Conservation (phyloP, 495 filamentous ascomycete genomes). For the Podospora pseudocomata region DNA sequence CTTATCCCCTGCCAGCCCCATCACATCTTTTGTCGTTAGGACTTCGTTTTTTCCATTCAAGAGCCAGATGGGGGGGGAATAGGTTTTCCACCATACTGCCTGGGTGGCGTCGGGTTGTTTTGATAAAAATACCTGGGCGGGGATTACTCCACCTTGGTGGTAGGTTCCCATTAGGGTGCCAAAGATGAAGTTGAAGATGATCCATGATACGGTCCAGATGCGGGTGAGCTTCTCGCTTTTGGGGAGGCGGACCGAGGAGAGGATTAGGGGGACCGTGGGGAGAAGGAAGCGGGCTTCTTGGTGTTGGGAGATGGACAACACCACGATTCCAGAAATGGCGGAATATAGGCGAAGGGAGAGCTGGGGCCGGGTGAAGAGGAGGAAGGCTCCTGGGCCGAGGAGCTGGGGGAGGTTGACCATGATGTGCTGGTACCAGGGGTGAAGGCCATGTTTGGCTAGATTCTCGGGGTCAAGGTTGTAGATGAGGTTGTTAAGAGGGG, state of each 20-base stretch:
- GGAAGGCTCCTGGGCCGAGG: slow-evolving; percentile 77
- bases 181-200: slow-evolving; percentile 74
- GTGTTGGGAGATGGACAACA: slow-evolving; percentile 83
- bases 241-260: slow-evolving; percentile 75
- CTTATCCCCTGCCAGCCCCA: slow-evolving; percentile 64
- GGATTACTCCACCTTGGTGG: slow-evolving; percentile 90
- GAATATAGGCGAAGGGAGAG: slow-evolving; percentile 63
- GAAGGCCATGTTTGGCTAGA: slow-evolving; percentile 82
- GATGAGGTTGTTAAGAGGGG: slow-evolving; percentile 83
- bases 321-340: slow-evolving; percentile 71
- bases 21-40: slow-evolving; percentile 71
- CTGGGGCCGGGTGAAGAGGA: slow-evolving; percentile 59
- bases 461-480: slow-evolving; percentile 80
- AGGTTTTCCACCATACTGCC: slow-evolving; percentile 97
- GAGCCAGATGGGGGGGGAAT: slow-evolving; percentile 89
- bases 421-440: slow-evolving; percentile 88
- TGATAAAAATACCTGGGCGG: slow-evolving; percentile 65
- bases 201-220: slow-evolving; percentile 66
- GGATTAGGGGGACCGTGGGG: slow-evolving; percentile 80
- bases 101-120: slow-evolving; percentile 58
- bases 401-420: slow-evolving; percentile 82
- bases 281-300: slow-evolving; percentile 94
- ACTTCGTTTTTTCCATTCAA: slow-evolving; percentile 69
- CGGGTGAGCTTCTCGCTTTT: slow-evolving; percentile 47
- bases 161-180: slow-evolving; percentile 87